Evolutionary conservation across 2,329 filamentous ascomycete genomes (phyloP), one percentile per base, ranked within the genome.

Genomic region (Exserohilum turcica): DNA sequence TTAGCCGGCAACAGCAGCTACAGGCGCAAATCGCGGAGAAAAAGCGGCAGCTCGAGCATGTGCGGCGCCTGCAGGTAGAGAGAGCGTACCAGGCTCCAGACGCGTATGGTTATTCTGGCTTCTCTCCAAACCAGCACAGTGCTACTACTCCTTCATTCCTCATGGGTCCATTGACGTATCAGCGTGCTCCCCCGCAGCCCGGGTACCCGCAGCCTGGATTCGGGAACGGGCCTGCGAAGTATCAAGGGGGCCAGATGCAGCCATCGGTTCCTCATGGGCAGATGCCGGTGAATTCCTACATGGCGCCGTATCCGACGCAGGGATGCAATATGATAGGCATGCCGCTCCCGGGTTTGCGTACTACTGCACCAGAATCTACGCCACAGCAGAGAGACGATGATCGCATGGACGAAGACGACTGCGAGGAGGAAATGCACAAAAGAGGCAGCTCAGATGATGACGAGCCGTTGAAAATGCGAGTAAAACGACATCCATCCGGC

Each of bases 401-500:
- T n/a, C n/a, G n/a, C 0, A 6, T n/a, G 5, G 18, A 42, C 5
- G 39, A 42, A 4, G 21, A 36, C 6, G 43, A 45, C 8, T 37
- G 39, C 1, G 40, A 38, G 28, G 27, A 3, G 40, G 46, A 5
- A n/a, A n/a, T n/a, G n/a, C n/a, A n/a, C n/a, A n/a, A n/a, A n/a
- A n/a, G n/a, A n/a, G n/a, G n/a, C n/a, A n/a, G n/a, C n/a, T 60
- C 57, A 7, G 57, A 66, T 44, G 63, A 67, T 5, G 60, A 64
- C 29, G 57, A 66, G 32, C 60, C 64, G 1, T 39, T 69, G 13
- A 36, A 16, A 13, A 56, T 49, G 4, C 56, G 62, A 7, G 29
- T 49, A 2, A 51, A 42, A 8, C 60, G 54, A 18, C 55, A 57
- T 12, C 37, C 44, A 35, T 56, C 57, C 2, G 42, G 40, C 12